A percentile compares a stretch with the other conserved stretches of the same genome.
These are phyloP conservation scores for Rhizomucor pusillus DNA, from an alignment of 371 early-diverging fungal genomes.

Conservation along the genomic window DNA sequence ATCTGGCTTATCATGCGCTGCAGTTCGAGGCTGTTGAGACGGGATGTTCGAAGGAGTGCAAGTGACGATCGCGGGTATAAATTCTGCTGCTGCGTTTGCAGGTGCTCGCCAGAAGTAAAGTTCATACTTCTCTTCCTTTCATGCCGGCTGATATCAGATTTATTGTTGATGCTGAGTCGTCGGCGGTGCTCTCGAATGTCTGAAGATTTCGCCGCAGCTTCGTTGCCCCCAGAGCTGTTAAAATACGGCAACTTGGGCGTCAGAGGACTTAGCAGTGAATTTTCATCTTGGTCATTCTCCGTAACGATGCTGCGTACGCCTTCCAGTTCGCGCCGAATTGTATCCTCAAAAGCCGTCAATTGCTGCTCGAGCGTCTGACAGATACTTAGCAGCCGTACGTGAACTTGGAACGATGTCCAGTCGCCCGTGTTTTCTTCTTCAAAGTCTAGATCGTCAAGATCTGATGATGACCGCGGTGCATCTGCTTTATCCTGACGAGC, in stretches of 20 bases:
- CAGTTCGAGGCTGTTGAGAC: slow-evolving; percentile 46
- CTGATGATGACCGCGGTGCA: slow-evolving; percentile 4
- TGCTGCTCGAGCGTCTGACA: slow-evolving; percentile 42
- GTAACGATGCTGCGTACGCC: slow-evolving; percentile 30
- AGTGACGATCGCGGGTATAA: slow-evolving; percentile 44
- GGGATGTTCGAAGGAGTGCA: slow-evolving; percentile 47
- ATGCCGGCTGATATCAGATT: slow-evolving; percentile 7
- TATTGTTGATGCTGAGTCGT: slow-evolving; percentile 8
- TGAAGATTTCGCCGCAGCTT: slow-evolving; percentile 3
- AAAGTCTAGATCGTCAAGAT: slow-evolving; percentile 26
- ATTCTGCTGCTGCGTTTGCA: not conserved
- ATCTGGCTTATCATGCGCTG: slow-evolving; percentile 18
- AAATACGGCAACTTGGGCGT: slow-evolving; percentile 4
- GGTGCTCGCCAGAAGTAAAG: slow-evolving; percentile 1
- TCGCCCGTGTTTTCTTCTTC: slow-evolving; percentile 28
- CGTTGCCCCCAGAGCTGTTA: slow-evolving; percentile 1
- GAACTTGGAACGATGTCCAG: slow-evolving; percentile 58
- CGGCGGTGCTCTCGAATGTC: slow-evolving; percentile 13
- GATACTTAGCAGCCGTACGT: slow-evolving; percentile 56
- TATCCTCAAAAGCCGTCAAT: slow-evolving; percentile 39
- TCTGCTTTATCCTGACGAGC: not conserved
- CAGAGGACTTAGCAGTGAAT: slow-evolving; percentile 10
- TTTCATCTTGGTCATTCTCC: slow-evolving; percentile 20
- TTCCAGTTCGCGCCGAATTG: slow-evolving; percentile 33
- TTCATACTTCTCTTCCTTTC: slow-evolving; percentile 21